Evolutionary conservation across 2,329 filamentous ascomycete genomes (phyloP), one percentile per base, ranked within the genome.

Genomic region (Leptodontidium sp.): DNA sequence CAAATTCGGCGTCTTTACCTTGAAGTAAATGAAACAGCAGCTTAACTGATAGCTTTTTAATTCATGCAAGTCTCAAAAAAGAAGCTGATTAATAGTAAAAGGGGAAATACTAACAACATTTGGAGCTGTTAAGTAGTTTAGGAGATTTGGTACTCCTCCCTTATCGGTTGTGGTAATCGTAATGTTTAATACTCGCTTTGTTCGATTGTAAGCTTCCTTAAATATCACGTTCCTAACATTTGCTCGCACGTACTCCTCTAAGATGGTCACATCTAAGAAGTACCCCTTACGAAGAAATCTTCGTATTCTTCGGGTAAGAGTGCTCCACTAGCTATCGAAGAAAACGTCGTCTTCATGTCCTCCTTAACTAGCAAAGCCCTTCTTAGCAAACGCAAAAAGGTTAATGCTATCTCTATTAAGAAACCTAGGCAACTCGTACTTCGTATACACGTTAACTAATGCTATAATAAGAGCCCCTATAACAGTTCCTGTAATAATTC

Each of bases 221-320:
- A 98, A 98, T 0, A 94, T 98, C 70, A 97, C 79, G 75, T 97
- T 92, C 11, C 94, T 94, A 15, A 97, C 90, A 73, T 97, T 97
- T 15, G 90, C 89, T 67, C 91, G 87, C 15, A 98, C 91, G 73
- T 93, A 95, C 68, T 94, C 88, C 77, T 97, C 93, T 57, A 98
- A 81, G 11, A 97, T 90, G 50, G 86, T 88, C 3, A 93, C 88
- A 78, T 98, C 94, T 38, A 97, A 85, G 68, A 97, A 92, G 76
- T 97, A 93, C 0, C 94, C 94, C 73, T 94, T 91, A 49, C 84
- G 84, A 61, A 90, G 84, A 76, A 95, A 94, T 57, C 94, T 87
- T 65, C 82, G 84, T 11, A 92, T 77, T 58, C 93, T 88, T 35
- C 93, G 87, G 50, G 86, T 77, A 29, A 94, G 79, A 0, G 91